phyloP scores from a whole-genome alignment of 768 basidiomycete genomes.

The Albatrellus ellisii region DNA sequence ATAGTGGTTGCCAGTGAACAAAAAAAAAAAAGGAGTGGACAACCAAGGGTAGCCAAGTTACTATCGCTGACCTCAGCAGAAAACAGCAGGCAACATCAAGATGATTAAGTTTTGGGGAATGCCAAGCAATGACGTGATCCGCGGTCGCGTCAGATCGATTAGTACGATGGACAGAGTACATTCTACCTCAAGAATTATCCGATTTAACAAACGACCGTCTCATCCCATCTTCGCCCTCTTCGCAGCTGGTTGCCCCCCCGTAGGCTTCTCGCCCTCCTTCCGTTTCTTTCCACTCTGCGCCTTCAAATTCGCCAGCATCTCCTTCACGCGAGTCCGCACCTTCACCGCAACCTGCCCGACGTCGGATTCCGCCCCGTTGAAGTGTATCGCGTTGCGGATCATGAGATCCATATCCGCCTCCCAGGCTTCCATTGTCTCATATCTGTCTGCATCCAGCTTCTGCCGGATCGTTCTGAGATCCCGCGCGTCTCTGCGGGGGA shows the following conservation, averaged over 20 bases:
- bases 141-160: not conserved
- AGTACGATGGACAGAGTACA: too few species aligned
- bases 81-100: not conserved
- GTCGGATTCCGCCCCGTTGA: slow-evolving; percentile 75
- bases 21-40: not conserved
- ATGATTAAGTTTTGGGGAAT: not conserved
- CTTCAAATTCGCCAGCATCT: slow-evolving; percentile 27
- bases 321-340: slow-evolving; percentile 38
- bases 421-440: slow-evolving; percentile 63
- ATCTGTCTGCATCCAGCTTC: slow-evolving; percentile 75
- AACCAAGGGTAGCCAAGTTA: not conserved
- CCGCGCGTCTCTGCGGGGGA: slow-evolving; percentile 75
- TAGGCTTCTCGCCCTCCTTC: slow-evolving; percentile 58
- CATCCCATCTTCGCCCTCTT: slow-evolving; percentile 58
- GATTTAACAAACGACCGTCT: slow-evolving; percentile 10
- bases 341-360: slow-evolving; percentile 51
- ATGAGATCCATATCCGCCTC: slow-evolving; percentile 82
- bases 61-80: too few species aligned
- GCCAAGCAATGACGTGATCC: slow-evolving; percentile 3
- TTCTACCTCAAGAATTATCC: not conserved
- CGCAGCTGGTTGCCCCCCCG: slow-evolving; percentile 36
- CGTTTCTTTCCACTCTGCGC: slow-evolving; percentile 45
- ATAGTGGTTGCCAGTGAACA: not conserved
- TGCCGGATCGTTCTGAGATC: slow-evolving; percentile 74
- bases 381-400: slow-evolving; percentile 77